Evolutionary conservation across 208 protist genomes (phyloP), one percentile per base, ranked within the genome.

Genomic region (Blastocrithidia nonstop): DNA sequence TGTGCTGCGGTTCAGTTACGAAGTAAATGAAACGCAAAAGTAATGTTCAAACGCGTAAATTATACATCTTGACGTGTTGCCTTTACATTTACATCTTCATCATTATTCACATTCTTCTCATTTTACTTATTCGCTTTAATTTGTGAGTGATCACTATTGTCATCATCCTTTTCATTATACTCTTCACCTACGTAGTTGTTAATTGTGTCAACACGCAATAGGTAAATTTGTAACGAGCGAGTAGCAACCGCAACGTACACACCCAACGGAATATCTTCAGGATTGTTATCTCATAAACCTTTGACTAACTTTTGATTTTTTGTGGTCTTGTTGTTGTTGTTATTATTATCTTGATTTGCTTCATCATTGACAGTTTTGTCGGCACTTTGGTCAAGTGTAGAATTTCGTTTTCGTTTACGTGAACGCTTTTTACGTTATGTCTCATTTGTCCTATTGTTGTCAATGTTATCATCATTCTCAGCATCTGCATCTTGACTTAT

Each of bases 1-100:
- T 93, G 84, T 1, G 84, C 68, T 0, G 79, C 79, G 13, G 77
- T 88, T 79, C 84, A 93, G 51, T 56, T 73, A 23, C 73, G 61
- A 42, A 81, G 23, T 27, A 66, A 43, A 13, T 56, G 37, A 6
- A 78, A 43, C 7, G 46, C 54, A 58, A 66, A 84, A 33, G 26
- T 26, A 16, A 58, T 43, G 11, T 40, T 32, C 13, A 56, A 39
- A 11, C 2, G 16, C 9, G 9, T 6, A 24, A 16, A 6, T 4
- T 15, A 27, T 15, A 27, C 16, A 19, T 17, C 45, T 4, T 15
- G 29, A 6, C 15, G 36, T 4, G 20, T 44, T 35, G 9, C 33
- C 47, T 36, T 45, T 15, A 3, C 19, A 19, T 4, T 11, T 4
- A 15, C 57, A 17, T 31, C 57, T n/a, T 52, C 50, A 24, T 58